phyloP scores from a whole-genome alignment of 2,329 filamentous ascomycete species.

The Rhytidhysteron rufulum region DNA sequence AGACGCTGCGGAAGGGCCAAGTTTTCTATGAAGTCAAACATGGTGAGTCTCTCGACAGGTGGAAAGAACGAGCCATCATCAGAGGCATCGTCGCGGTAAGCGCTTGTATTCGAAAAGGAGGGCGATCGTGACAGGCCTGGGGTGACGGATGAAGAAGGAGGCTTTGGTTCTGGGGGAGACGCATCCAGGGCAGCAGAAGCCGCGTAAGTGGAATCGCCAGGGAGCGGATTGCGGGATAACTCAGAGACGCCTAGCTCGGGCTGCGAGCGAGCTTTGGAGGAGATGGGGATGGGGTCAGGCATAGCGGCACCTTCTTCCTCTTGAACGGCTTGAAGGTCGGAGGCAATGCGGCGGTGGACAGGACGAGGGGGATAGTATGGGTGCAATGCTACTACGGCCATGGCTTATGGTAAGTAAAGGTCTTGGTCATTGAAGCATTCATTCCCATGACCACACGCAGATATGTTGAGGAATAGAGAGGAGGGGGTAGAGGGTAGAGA shows the following conservation, averaged over 20 bases:
- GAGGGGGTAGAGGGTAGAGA: constrained; percentile 1
- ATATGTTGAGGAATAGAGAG: no score
- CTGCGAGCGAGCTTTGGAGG: constrained; percentile 24
- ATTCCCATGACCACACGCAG: constrained; percentile 4
- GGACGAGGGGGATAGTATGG: no score
- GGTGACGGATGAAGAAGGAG: constrained; percentile 42
- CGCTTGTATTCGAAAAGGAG: constrained; percentile 79
- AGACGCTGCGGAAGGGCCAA: constrained; percentile 83
- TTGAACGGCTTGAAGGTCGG: constrained; percentile 26
- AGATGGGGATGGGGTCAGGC: constrained; percentile 13
- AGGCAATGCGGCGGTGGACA: constrained; percentile 27
- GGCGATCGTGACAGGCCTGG: constrained; percentile 66
- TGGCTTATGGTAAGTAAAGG: constrained; percentile 22
- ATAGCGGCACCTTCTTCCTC: constrained; percentile 28
- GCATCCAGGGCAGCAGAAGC: constrained; percentile 35
- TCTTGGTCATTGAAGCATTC: not conserved
- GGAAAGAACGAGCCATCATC: constrained; percentile 62
- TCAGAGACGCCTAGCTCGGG: constrained; percentile 25
- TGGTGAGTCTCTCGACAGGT: constrained; percentile 81
- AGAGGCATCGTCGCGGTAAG: constrained; percentile 79
- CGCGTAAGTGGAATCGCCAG: constrained; percentile 23
- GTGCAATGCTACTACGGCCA: constrained; percentile 28
- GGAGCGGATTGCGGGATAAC: constrained; percentile 17
- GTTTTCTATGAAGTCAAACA: constrained; percentile 93
- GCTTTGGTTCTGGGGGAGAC: constrained; percentile 45